Evolutionary conservation across 208 protist genomes (phyloP).

Genomic region (Leishmania tarentolae): DNA sequence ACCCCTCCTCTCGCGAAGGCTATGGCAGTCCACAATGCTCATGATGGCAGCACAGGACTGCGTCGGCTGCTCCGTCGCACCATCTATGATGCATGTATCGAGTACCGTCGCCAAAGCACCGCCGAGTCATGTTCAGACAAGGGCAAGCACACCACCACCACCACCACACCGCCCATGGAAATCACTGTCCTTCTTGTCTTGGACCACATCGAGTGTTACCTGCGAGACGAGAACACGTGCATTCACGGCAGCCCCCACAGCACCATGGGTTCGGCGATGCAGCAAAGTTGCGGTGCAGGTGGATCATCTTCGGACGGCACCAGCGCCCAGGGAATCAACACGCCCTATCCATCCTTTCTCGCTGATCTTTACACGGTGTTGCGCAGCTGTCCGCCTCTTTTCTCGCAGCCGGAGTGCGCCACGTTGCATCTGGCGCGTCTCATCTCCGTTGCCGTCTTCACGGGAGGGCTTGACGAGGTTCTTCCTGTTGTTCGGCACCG

Average conservation of each 20-base stretch:
- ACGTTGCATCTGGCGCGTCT: constrained; percentile 30
- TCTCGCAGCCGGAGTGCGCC: constrained; percentile 30
- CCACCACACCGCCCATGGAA: neutral
- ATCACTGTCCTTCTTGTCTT: constrained; percentile 51
- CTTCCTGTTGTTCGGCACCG: constrained; percentile 42
- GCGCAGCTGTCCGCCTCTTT: constrained; percentile 41
- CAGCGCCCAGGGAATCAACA: neutral
- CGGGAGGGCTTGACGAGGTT: constrained; percentile 44
- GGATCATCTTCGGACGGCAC: neutral
- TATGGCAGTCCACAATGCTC: constrained; percentile 30
- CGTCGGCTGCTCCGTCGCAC: constrained; percentile 44
- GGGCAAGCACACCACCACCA: neutral
- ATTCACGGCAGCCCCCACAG: neutral
- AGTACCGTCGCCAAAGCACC: neutral
- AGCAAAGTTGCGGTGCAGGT: constrained; percentile 6
- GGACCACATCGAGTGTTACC: constrained; percentile 72
- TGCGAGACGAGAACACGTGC: constrained; percentile 14
- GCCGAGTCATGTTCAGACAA: neutral
- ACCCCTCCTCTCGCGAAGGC: constrained; percentile 34
- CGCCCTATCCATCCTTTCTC: constrained; percentile 43
- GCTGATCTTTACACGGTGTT: constrained; percentile 64
- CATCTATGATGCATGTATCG: constrained; percentile 14
- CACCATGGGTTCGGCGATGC: neutral
- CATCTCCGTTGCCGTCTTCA: constrained; percentile 54
- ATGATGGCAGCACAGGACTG: constrained; percentile 52